phyloP scores from a whole-genome alignment of 2,329 filamentous ascomycete genomes.

The Sclerotinia borealis region DNA sequence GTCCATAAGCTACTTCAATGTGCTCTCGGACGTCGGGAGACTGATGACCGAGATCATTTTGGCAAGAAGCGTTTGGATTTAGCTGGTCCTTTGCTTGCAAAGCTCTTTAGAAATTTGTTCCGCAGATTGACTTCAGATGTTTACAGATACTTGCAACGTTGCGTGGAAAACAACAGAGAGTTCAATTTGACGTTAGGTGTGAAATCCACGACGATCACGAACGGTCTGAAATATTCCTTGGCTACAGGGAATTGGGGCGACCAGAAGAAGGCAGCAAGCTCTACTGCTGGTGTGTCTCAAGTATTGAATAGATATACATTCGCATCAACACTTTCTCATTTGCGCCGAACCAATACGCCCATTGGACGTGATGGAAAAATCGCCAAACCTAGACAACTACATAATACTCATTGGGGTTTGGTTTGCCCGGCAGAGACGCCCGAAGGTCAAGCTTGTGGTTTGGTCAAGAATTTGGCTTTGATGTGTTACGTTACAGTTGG shows the following conservation, averaged over 20 bases:
- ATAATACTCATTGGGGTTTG: constrained; percentile 98
- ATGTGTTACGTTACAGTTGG: constrained; percentile 99
- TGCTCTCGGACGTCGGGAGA: constrained; percentile 84
- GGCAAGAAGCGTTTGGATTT: constrained; percentile 97
- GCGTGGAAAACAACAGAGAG: constrained; percentile 80
- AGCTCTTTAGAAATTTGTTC: constrained; percentile 89
- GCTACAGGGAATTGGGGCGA: constrained; percentile 99
- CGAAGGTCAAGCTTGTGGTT: constrained; percentile 94
- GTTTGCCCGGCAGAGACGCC: constrained; percentile 97
- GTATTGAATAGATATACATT: constrained; percentile 98
- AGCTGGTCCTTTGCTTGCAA: constrained; percentile 89
- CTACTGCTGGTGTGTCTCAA: constrained; percentile 95
- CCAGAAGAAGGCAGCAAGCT: constrained; percentile 94
- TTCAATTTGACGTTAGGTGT: constrained; percentile 89
- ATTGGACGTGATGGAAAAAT: constrained; percentile 97
- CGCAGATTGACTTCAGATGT: constrained; percentile 87
- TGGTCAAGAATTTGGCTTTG: constrained; percentile 94
- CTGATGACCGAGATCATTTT: constrained; percentile 97
- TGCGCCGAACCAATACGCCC: constrained; percentile 94
- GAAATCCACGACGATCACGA: constrained; percentile 85
- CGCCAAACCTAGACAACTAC: constrained; percentile 92
- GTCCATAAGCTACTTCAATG: constrained; percentile 93
- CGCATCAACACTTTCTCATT: constrained; percentile 90
- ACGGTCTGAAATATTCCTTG: constrained; percentile 91
- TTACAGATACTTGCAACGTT: constrained; percentile 83